Evolutionary conservation across 1,284 basidiomycete genomes (phyloP), one percentile per base, ranked within the genome.

Genomic region (Amylostereum areolatum): DNA sequence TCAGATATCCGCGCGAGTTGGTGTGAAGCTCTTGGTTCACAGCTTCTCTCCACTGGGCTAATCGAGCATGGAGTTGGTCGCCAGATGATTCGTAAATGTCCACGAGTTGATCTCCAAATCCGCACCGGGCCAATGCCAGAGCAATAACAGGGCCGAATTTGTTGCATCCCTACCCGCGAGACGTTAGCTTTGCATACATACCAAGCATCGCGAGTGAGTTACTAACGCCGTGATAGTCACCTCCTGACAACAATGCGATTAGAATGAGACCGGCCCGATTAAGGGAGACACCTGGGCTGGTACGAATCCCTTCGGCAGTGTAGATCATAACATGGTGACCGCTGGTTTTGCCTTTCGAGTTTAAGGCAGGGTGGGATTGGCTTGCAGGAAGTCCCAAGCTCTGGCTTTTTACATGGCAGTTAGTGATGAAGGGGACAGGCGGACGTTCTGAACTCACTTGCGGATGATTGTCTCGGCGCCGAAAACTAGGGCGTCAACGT

Each of bases 201-300:
- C 10, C 43, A 30, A 55, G 46, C 28, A 57, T 50, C 18, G 18
- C 29, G 24, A 47, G 48, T 44, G 46, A 32, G 25, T 10, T 2
- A 54, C 61, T 30, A 29, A 75, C 78, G 5, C 70, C 66, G 45
- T 76, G 71, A 57, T 88, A 89, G 61, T 90, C 86, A 0, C 82
- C 85, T 10, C 85, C 84, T 5, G 72, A 66, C 31, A 87, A 62
- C 1, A 89, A 62, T 0, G 81, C 86, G 47, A 87, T 73, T 4
- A 89, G 66, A 24, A 88, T 72, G 62, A 89, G 67, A 0, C 78
- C 83, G 34, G 76, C 72, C 27, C 72, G 64, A 8, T 67, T 70
- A 54, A 85, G 60, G 45, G 65, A 53, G 31, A 78, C 66, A 7
- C 66, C 58, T 2, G 64, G 61, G 44, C 71, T 57, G 6, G 50